Percentiles rank a stretch among this genome's conserved stretches.
These are phyloP conservation scores for Rhodomyrtus tomentosa DNA, from an alignment of 345 rosid genomes.

Conservation along the genomic window DNA sequence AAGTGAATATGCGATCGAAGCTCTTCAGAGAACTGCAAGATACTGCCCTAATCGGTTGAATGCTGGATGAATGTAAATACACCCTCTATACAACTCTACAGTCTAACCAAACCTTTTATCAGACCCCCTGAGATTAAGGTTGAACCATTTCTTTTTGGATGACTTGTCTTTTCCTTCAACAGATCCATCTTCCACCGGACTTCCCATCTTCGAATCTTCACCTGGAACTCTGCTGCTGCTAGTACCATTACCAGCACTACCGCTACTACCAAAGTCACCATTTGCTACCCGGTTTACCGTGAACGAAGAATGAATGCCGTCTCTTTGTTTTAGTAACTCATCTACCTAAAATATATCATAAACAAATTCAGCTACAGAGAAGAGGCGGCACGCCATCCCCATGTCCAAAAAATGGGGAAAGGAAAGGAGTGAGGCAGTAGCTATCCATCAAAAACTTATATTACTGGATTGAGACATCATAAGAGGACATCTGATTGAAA, in stretches of 20 bases:
- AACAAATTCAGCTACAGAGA: not conserved
- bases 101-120: constrained; percentile 59
- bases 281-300: constrained; percentile 30
- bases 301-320: constrained; percentile 63
- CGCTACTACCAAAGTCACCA: not conserved
- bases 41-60: not conserved
- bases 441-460: not conserved
- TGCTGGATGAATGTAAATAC: not conserved
- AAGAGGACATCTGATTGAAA: not conserved
- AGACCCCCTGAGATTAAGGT: constrained; percentile 74
- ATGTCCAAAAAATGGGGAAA: not conserved
- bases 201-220: constrained; percentile 51
- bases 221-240: constrained; percentile 48
- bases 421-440: not conserved
- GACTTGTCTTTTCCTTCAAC: constrained; percentile 81
- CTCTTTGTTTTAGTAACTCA: constrained; percentile 80
- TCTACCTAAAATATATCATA: constrained; percentile 48
- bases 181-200: constrained; percentile 61
- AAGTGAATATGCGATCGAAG: not conserved
- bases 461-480: not conserved
- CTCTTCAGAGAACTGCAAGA: not conserved
- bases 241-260: constrained; percentile 16
- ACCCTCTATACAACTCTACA: not conserved
- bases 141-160: constrained; percentile 89
- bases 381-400: not conserved